Percentiles rank a stretch among this genome's conserved stretches.
These are phyloP conservation scores for Filosporella fistucella DNA, from an alignment of 495 filamentous ascomycete species.

Conservation along the genomic window DNA sequence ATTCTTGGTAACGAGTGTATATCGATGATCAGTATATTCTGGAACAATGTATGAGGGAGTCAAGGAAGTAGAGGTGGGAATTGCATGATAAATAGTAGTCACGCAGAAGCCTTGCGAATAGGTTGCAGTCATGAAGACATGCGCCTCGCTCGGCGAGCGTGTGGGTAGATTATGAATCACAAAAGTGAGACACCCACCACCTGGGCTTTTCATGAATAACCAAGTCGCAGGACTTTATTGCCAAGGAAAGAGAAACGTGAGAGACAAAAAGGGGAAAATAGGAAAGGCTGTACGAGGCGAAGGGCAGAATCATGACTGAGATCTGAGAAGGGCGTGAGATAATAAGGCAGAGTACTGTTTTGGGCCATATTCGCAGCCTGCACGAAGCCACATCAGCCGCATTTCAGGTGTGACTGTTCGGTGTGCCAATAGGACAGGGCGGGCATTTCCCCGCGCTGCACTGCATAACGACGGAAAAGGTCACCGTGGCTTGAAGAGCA, in stretches of 20 bases:
- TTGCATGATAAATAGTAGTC: slow-evolving; percentile 19
- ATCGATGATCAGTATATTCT: slow-evolving; percentile 1
- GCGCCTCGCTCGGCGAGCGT: slow-evolving; percentile 7
- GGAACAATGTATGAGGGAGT: neutral
- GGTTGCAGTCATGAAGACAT: slow-evolving; percentile 11
- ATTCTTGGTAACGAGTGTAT: slow-evolving; percentile 2
- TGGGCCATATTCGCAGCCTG: too few relatives aligned
- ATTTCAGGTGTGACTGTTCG: slow-evolving; percentile 16
- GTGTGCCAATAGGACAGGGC: neutral
- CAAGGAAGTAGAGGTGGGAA: neutral
- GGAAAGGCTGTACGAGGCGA: neutral
- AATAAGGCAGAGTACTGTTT: too few relatives aligned
- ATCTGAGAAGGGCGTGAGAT: neutral
- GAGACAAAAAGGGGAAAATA: neutral
- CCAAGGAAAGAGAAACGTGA: slow-evolving; percentile 2
- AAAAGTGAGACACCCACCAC: slow-evolving; percentile 9
- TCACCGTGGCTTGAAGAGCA: slow-evolving; percentile 5
- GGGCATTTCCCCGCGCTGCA: neutral
- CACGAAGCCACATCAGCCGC: slow-evolving; percentile 22
- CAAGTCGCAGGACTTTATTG: neutral
- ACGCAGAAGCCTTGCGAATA: slow-evolving; percentile 20
- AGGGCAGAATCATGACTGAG: neutral
- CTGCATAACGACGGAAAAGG: neutral
- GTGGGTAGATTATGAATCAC: slow-evolving; percentile 16
- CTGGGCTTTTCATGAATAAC: neutral